Evolutionary conservation across 1,284 basidiomycete genomes (phyloP), one percentile per base, ranked within the genome.

Genomic region (Ganoderma resinaceum): DNA sequence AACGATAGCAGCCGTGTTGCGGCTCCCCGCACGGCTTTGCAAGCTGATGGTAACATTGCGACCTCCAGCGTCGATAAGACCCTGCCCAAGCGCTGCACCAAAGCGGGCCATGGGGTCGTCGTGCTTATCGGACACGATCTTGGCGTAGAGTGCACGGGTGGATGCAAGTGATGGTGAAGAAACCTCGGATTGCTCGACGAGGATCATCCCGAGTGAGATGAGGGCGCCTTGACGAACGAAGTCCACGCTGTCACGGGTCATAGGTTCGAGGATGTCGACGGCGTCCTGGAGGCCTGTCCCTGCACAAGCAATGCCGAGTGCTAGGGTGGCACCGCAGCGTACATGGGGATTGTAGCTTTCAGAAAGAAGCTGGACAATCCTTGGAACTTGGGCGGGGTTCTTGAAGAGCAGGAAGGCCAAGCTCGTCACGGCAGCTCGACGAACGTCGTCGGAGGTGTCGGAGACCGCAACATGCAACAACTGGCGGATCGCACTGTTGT

Each of bases 301-400:
- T 29, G 97, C 96, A 76, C 96, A 99, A 20, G 96, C 95, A 73
- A 99, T 96, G 75, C 96, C 96, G 16, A 98, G 85, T 35, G 96
- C 96, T 53, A 99, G 87, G 3, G 97, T 97, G 38, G 96, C 96
- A 75, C 96, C 96, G 75, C 96, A 98, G 61, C 97, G 89, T 35
- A 99, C 96, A 78, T 98, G 96, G n/a, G 97, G 96, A 78, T 98
- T 99, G 81, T 98, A 99, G 77, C 95, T 97, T 84, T 99, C 97
- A 73, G 94, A 95, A 66, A 99, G 84, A 18, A 99, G 87, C 80
- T 98, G 96, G 4, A 99, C 96, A 65, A 98, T 94, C 65, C 97
- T 87, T 20, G 97, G 97, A 1, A 99, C 96, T 82, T 97, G 95
- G 14, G 89, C 88, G 26, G 97, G 95, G 79, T 95, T 97, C 83